Evolutionary conservation across 495 filamentous ascomycete species (phyloP).

Genomic region (Podospora didyma): DNA sequence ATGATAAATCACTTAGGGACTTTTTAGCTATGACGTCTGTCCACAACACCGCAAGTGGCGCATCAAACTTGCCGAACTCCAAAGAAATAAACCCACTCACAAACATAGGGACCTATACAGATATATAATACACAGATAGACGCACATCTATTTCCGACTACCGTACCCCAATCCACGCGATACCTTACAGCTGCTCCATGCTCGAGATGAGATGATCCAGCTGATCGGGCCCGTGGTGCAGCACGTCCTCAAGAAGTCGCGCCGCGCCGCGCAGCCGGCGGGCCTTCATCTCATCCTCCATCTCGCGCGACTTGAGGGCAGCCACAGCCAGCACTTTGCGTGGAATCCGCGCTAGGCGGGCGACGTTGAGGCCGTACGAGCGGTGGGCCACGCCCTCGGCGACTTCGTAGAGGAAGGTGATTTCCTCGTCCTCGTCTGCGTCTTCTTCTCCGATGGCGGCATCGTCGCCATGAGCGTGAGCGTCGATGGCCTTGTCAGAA

Average conservation of each 20-base stretch:
- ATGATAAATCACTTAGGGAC: too few relatives aligned
- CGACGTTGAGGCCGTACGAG: conserved; percentile 92
- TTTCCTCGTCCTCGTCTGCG: conserved; percentile 44
- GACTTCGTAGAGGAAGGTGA: conserved; percentile 82
- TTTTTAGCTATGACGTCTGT: too few relatives aligned
- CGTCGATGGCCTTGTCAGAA: not conserved
- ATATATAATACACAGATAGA: too few relatives aligned
- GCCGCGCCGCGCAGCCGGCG: conserved; percentile 48
- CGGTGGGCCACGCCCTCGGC: conserved; percentile 87
- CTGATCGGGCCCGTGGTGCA: conserved; percentile 30
- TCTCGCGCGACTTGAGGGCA: conserved; percentile 67
- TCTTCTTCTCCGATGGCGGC: conserved; percentile 21
- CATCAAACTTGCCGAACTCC: too few relatives aligned
- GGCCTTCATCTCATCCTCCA: conserved; percentile 70
- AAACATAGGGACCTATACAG: too few relatives aligned
- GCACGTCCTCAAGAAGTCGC: conserved; percentile 41
- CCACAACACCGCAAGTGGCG: too few relatives aligned
- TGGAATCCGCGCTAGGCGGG: conserved; percentile 79
- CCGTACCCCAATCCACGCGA: not conserved
- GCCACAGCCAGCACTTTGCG: conserved; percentile 71
- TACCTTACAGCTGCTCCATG: conserved; percentile 44
- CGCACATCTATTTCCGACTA: too few relatives aligned
- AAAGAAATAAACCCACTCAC: too few relatives aligned
- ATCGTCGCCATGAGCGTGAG: conserved; percentile 21
- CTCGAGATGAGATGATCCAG: conserved; percentile 43